Percentiles rank a stretch among this genome's conserved stretches.
phyloP scores from a whole-genome alignment of 371 early-diverging fungal species.

The Capillidium heterosporum region DNA sequence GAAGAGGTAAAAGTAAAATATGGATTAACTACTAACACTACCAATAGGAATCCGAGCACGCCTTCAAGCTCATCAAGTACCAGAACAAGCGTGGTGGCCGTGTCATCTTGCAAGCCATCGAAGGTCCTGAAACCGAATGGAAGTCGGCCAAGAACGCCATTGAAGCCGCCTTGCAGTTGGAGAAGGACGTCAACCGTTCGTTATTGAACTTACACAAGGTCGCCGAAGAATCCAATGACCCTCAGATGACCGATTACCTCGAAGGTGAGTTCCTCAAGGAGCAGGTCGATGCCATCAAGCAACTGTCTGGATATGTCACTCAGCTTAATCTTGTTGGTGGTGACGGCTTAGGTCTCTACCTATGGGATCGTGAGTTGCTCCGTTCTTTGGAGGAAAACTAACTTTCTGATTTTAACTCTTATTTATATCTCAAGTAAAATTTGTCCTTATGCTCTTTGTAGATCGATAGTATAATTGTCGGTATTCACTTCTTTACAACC shows the following conservation, averaged over 20 bases:
- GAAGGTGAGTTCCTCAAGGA: constrained; percentile 38
- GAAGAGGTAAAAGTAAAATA: constrained; percentile 19
- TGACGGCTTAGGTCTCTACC: constrained; percentile 21
- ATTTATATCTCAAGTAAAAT: too few relatives aligned
- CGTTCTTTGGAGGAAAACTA: too few relatives aligned
- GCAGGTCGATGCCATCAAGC: constrained; percentile 48
- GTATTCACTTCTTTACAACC: too few relatives aligned
- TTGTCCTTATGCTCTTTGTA: too few relatives aligned
- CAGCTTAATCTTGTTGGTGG: constrained; percentile 39
- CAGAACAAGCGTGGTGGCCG: constrained; percentile 37
- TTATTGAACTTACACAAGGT: constrained; percentile 28
- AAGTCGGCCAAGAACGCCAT: constrained; percentile 40
- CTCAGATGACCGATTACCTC: constrained; percentile 31
- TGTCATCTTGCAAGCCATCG: constrained; percentile 19
- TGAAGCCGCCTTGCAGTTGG: constrained; percentile 43
- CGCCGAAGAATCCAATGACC: constrained; percentile 25
- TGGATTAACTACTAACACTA: neutral
- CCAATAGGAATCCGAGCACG: constrained; percentile 30
- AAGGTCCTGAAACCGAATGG: constrained; percentile 27
- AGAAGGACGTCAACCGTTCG: constrained; percentile 43
- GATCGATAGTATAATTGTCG: too few relatives aligned
- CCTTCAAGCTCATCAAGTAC: constrained; percentile 34
- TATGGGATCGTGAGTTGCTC: constrained; percentile 8
- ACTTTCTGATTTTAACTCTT: too few relatives aligned
- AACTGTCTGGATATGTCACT: constrained; percentile 38